Evolutionary conservation across 192 early-diverging fungal species (phyloP).

Genomic region (Coemansia sp.): DNA sequence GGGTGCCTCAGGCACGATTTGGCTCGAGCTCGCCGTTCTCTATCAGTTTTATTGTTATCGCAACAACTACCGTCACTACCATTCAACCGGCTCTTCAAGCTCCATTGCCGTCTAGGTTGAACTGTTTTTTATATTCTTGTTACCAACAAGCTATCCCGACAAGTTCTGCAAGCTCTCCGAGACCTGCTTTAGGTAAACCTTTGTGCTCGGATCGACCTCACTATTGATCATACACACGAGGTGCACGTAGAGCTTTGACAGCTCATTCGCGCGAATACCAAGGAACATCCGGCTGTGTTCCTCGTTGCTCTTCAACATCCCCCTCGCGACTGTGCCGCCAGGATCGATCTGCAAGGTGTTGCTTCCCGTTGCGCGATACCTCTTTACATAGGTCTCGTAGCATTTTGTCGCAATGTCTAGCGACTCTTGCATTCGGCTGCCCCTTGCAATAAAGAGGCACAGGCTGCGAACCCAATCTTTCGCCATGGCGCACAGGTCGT

Average conservation of each 20-base stretch:
- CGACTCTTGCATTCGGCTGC: slow-evolving; percentile 6
- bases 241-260: slow-evolving; percentile 30
- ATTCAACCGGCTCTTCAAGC: too few relatives aligned
- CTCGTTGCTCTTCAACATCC: slow-evolving; percentile 16
- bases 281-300: slow-evolving; percentile 20
- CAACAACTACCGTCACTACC: background rate
- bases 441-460: slow-evolving; percentile 6
- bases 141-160: background rate
- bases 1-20: slow-evolving; percentile 66
- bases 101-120: too few relatives aligned
- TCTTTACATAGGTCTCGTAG: slow-evolving; percentile 9
- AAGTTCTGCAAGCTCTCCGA: slow-evolving; percentile 19
- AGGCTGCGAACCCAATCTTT: slow-evolving; percentile 11
- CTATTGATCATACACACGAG: slow-evolving; percentile 20
- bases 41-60: slow-evolving; percentile 64
- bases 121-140: too few relatives aligned
- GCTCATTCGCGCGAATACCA: slow-evolving; percentile 30
- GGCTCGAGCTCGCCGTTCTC: slow-evolving; percentile 73
- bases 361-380: slow-evolving; percentile 1
- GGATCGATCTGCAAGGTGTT: background rate
- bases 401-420: slow-evolving; percentile 18
- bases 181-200: slow-evolving; percentile 15
- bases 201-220: background rate
- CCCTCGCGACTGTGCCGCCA: slow-evolving; percentile 5
- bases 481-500: slow-evolving; percentile 6